Evolutionary conservation across 805 yeast genomes (phyloP).

Genomic region (Martiniozyma abietophila): DNA sequence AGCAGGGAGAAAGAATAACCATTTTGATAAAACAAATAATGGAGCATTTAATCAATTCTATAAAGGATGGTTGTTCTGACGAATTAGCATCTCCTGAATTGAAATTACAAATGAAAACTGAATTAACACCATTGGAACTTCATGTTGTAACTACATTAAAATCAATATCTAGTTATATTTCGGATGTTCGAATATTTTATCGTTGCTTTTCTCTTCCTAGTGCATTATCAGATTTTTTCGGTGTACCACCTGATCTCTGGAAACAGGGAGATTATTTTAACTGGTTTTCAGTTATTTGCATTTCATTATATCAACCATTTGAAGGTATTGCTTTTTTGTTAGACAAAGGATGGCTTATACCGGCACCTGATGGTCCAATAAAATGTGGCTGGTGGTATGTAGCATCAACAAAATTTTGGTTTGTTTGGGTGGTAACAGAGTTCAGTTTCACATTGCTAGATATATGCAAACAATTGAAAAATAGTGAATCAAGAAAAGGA

Average conservation of each 20-base stretch:
- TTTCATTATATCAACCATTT: conserved; percentile 24
- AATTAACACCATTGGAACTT: background rate
- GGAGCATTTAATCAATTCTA: too few species aligned
- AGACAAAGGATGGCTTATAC: conserved; percentile 25
- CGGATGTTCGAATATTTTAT: conserved; percentile 29
- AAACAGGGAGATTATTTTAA: conserved; percentile 9
- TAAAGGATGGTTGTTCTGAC: too few species aligned
- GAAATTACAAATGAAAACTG: too few species aligned
- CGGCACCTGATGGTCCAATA: conserved; percentile 10
- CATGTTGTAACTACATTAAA: conserved; percentile 12
- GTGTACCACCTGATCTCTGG: conserved; percentile 3
- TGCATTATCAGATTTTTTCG: conserved; percentile 9
- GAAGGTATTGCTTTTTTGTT: conserved; percentile 28
- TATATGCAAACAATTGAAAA: background rate
- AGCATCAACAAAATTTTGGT: conserved; percentile 27
- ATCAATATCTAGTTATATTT: conserved; percentile 23
- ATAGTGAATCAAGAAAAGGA: background rate
- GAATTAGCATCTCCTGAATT: too few species aligned
- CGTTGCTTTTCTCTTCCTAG: conserved; percentile 29
- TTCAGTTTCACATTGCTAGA: conserved; percentile 14
- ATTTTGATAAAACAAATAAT: too few species aligned
- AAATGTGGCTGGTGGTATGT: conserved; percentile 23
- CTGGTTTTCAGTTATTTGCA: conserved; percentile 11
- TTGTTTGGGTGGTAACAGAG: conserved; percentile 27
- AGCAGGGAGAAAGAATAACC: too few species aligned